phyloP scores from a whole-genome alignment of 2,329 filamentous ascomycete genomes.

The Ophiostoma montium region DNA sequence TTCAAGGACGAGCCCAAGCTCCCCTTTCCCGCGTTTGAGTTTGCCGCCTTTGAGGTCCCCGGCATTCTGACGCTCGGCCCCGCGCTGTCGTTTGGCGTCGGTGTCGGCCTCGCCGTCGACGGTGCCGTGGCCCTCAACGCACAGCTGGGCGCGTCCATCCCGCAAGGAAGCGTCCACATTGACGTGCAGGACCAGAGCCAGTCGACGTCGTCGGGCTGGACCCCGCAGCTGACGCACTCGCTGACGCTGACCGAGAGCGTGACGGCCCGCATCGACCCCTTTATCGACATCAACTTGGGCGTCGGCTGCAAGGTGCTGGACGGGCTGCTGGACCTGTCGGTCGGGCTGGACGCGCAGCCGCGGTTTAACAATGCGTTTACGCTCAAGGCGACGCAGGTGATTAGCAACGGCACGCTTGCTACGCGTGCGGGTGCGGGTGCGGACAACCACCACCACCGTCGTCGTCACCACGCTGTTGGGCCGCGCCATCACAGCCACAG shows the following conservation, averaged over 20 bases:
- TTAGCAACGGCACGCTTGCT: conserved; percentile 9
- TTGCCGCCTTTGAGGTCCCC: conserved; percentile 25
- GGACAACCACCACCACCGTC: too few species aligned
- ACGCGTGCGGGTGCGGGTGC: too few species aligned
- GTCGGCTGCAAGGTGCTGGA: conserved; percentile 16
- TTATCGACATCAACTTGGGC: conserved; percentile 14
- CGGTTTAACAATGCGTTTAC: conserved; percentile 17
- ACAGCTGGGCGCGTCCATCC: neutral
- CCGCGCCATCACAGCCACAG: too few species aligned
- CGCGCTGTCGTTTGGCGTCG: conserved; percentile 4
- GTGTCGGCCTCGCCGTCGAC: neutral
- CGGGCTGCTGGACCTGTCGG: conserved; percentile 17
- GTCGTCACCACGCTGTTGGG: too few species aligned
- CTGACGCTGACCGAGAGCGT: conserved; percentile 14
- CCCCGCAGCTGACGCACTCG: conserved; percentile 11
- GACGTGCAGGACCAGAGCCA: conserved; percentile 17
- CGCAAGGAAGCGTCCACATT: conserved; percentile 16
- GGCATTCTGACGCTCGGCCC: conserved; percentile 21
- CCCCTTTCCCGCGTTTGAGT: conserved; percentile 23
- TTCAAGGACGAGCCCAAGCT: conserved; percentile 23
- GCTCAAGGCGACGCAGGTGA: conserved; percentile 12
- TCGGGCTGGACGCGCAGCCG: conserved; percentile 16
- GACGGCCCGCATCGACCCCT: conserved; percentile 15
- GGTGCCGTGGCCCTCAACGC: neutral
- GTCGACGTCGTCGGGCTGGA: conserved; percentile 11